Evolutionary conservation across 1,284 basidiomycete genomes (phyloP).

Genomic region (Sanguinoderma infundibulare): DNA sequence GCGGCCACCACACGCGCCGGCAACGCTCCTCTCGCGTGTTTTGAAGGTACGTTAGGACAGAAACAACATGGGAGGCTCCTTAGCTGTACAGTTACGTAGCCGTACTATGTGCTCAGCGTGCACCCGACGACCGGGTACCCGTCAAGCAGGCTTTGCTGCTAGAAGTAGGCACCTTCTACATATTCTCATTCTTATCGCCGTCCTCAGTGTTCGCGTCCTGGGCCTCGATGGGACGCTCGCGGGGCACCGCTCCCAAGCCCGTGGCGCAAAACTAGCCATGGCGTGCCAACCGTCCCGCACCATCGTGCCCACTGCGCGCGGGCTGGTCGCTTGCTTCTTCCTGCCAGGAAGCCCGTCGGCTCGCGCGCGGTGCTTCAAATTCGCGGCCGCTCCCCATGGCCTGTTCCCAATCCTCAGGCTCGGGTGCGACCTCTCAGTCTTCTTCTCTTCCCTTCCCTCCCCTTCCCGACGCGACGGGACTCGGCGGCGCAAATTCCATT

Average conservation of each 20-base stretch:
- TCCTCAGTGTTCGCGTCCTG: neutral
- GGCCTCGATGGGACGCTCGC: too few species aligned
- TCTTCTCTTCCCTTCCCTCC: neutral
- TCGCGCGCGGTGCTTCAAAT: neutral
- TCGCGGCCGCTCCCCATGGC: neutral
- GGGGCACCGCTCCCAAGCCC: too few species aligned
- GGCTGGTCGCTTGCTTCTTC: neutral
- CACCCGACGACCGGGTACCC: too few species aligned
- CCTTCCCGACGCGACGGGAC: neutral
- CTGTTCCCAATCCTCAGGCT: neutral
- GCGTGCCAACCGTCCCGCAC: neutral
- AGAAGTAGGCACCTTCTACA: too few species aligned
- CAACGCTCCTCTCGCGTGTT: neutral
- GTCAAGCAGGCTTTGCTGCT: too few species aligned
- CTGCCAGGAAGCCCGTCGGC: neutral
- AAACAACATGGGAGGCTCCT: too few species aligned
- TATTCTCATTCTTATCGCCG: too few species aligned
- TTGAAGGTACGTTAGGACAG: too few species aligned
- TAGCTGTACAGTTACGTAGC: too few species aligned
- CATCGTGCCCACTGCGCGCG: neutral
- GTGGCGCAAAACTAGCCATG: neutral
- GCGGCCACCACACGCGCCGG: neutral
- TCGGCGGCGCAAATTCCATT: neutral
- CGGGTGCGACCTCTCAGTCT: neutral
- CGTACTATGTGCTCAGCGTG: too few species aligned